phyloP scores from a whole-genome alignment of 108 stramenopile species.

The Cyclotella sp. region DNA sequence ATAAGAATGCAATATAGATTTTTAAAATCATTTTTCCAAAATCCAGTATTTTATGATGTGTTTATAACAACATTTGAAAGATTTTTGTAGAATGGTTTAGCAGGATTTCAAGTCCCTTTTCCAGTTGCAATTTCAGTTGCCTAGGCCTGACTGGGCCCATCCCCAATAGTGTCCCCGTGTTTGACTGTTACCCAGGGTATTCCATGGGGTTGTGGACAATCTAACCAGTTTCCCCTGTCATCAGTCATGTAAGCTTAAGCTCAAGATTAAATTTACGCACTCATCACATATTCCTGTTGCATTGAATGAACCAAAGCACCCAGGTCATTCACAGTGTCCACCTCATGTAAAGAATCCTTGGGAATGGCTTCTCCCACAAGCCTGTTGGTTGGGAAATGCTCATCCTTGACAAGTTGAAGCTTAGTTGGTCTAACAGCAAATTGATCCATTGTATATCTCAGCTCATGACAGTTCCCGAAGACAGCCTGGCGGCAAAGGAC shows the following conservation, averaged over 20 bases:
- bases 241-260: not conserved
- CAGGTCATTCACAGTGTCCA: constrained; percentile 75
- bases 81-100: too few species aligned
- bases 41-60: too few species aligned
- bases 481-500: constrained; percentile 82
- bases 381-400: constrained; percentile 67
- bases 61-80: too few species aligned
- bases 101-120: too few species aligned
- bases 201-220: too few species aligned
- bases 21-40: too few species aligned
- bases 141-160: too few species aligned
- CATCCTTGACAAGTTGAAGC: constrained; percentile 77
- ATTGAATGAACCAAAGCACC: constrained; percentile 83
- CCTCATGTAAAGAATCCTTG: constrained; percentile 58
- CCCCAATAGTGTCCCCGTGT: too few species aligned
- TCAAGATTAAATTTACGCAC: constrained; percentile 1
- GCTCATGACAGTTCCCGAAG: constrained; percentile 77
- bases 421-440: constrained; percentile 60
- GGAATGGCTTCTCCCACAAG: constrained; percentile 53
- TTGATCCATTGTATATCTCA: constrained; percentile 74
- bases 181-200: too few species aligned
- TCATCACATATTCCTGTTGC: constrained; percentile 58
- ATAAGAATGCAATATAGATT: too few species aligned
- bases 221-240: too few species aligned
- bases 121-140: too few species aligned